Conservation (phyloP, 202 grass and related monocot species). For the Setaria italica region DNA sequence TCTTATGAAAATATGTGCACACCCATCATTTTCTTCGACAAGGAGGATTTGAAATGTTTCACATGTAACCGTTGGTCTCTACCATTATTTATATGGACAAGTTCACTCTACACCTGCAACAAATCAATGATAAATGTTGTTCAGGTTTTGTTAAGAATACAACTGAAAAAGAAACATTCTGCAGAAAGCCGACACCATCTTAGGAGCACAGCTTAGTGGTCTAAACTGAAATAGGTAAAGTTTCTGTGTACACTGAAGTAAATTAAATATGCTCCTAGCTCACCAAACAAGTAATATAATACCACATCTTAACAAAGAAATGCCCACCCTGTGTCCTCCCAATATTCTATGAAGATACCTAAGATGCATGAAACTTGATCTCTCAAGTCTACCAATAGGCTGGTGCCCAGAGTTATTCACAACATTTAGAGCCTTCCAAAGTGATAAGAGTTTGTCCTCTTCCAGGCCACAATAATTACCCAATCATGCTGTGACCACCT, state of each 20-base stretch:
- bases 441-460: conserved; percentile 21
- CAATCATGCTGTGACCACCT: conserved; percentile 33
- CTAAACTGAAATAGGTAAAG: conserved; percentile 15
- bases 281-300: conserved; percentile 23
- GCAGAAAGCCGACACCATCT: not conserved
- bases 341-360: conserved; percentile 38
- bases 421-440: conserved; percentile 35
- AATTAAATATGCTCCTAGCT: conserved; percentile 25
- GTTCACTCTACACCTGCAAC: conserved; percentile 19
- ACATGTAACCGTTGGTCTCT: conserved; percentile 14
- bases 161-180: conserved; percentile 9
- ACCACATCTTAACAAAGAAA: conserved; percentile 11
- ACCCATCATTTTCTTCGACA: conserved; percentile 28
- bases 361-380: conserved; percentile 25
- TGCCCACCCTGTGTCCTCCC: not conserved
- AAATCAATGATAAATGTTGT: conserved; percentile 21
- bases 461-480: conserved; percentile 39
- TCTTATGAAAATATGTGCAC: not conserved
- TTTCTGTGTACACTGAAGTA: not conserved
- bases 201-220: conserved; percentile 21
- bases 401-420: not conserved
- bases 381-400: conserved; percentile 17
- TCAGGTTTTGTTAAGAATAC: conserved; percentile 4
- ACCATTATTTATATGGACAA: conserved; percentile 25
- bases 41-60: conserved; percentile 20